phyloP scores from a whole-genome alignment of 2,329 filamentous ascomycete species.

The Ascochyta clinopodiicola region DNA sequence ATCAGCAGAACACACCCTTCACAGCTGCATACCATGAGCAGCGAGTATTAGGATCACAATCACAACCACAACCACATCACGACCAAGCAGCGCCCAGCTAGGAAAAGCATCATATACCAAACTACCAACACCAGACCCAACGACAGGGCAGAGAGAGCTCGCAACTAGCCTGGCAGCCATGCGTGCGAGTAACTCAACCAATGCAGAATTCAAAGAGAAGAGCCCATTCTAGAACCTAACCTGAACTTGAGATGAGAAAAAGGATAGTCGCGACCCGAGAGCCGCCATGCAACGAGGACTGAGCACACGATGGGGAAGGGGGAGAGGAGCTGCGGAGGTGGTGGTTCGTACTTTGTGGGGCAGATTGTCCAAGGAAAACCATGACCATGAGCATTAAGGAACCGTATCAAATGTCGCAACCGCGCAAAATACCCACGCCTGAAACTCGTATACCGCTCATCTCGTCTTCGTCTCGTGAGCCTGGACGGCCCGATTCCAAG shows the following conservation, averaged over 20 bases:
- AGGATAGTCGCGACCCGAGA: conserved; percentile 2
- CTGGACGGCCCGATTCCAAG: conserved; percentile 5
- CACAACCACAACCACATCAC: neutral
- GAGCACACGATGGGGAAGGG: neutral
- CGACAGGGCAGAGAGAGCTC: conserved; percentile 1
- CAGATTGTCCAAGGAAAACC: conserved; percentile 13
- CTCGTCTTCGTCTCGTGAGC: conserved; percentile 9
- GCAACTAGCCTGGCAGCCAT: conserved; percentile 7
- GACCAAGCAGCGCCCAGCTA: neutral
- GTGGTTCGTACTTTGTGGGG: neutral
- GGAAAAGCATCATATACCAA: conserved; percentile 9
- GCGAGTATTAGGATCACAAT: no score
- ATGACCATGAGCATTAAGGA: conserved; percentile 21
- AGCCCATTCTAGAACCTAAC: conserved; percentile 14
- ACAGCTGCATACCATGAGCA: no score
- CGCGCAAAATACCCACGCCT: conserved; percentile 19
- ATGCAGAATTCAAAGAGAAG: conserved; percentile 11
- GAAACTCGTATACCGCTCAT: conserved; percentile 16
- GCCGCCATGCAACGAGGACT: neutral
- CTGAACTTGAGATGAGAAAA: neutral
- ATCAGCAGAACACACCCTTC: no score
- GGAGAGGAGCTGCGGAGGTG: neutral
- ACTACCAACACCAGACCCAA: conserved; percentile 17
- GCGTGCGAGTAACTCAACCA: neutral
- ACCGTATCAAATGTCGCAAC: conserved; percentile 17